Evolutionary conservation across 352 stramenopile species (phyloP), one percentile per base, ranked within the genome.

Genomic region (Pythium aphanidermatum): DNA sequence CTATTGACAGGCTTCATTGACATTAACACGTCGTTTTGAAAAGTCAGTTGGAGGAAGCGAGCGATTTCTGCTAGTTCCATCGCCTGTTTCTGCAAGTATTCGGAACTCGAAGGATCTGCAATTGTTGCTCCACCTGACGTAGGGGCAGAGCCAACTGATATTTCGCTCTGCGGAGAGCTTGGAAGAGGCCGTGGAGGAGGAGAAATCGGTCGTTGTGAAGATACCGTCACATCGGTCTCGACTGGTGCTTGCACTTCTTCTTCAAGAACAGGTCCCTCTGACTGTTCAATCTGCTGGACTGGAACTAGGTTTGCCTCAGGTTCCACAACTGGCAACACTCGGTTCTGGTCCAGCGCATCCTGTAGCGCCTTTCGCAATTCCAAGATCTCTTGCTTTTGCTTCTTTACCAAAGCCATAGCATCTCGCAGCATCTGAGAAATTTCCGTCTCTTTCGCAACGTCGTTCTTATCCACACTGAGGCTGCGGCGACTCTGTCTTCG

Each of bases 371-470:
- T 36, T 20, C 44, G 51, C 36, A 67, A 32, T 31, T 81, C 63
- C 2, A 68, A n/a, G 42, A 92, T 90, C 45, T 92, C 78, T 5
- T 69, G 46, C 30, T 81, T 82, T 44, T 92, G 81, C 32, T 73
- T 73, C 31, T 71, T 66, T 38, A 90, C 65, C 39, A 88, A 52
- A 25, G 48, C 43, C 65, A 92, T 69, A 1, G 81, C 81, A 29
- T 88, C 78, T 6, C 63, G 65, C n/a, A 92, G 58, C 68, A 78
- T 73, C 27, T 80, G 51, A 0, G 70, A 74, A 16, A 81, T 51
- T 16, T 87, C 72, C 0, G 62, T 42, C 5, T 74, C 62, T 3
- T 71, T 45, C 20, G 48, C 45, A 20, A 40, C 30, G 0, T 17
- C 1, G 20, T 71, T 60, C 19, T 30, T 47, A 39, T 45, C 46